These are phyloP conservation scores for Suillus lakei DNA, from an alignment of 768 basidiomycete genomes.

Conservation along the genomic window DNA sequence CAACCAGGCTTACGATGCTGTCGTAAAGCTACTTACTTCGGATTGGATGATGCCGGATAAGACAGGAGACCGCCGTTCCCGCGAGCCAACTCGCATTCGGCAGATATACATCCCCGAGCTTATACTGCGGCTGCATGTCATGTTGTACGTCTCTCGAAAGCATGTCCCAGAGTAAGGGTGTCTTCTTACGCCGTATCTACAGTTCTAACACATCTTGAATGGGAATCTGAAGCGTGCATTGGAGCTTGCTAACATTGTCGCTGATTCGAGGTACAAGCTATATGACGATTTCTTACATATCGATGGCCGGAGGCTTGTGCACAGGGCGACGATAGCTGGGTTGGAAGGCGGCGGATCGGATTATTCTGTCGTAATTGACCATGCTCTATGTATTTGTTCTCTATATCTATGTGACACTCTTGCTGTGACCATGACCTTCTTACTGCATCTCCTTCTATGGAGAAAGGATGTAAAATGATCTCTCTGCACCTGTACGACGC, in stretches of 20 bases:
- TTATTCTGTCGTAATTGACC: conserved; percentile 33
- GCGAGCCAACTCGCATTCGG: conserved; percentile 80
- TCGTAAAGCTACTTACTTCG: conserved; percentile 71
- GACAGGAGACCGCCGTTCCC: conserved; percentile 56
- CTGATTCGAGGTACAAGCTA: conserved; percentile 83
- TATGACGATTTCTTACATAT: conserved; percentile 81
- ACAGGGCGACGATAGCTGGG: conserved; percentile 71
- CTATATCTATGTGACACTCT: not conserved
- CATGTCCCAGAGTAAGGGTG: conserved; percentile 68
- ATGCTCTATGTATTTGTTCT: not conserved
- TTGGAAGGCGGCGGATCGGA: conserved; percentile 76
- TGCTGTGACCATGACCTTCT: not conserved
- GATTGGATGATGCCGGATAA: conserved; percentile 74
- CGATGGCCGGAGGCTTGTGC: conserved; percentile 66
- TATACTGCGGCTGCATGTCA: conserved; percentile 80
- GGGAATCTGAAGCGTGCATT: conserved; percentile 82
- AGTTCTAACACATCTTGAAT: not conserved
- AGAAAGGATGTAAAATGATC: not conserved
- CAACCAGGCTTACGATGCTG: conserved; percentile 65
- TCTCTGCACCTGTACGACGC: not conserved
- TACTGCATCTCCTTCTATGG: not conserved
- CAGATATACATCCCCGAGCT: conserved; percentile 91
- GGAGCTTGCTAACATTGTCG: conserved; percentile 79
- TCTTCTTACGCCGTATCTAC: not conserved
- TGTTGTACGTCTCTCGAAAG: conserved; percentile 66